A percentile compares a stretch with the other conserved stretches of the same genome.
phyloP scores from a whole-genome alignment of 768 basidiomycete genomes.

The Boletus insuetus region DNA sequence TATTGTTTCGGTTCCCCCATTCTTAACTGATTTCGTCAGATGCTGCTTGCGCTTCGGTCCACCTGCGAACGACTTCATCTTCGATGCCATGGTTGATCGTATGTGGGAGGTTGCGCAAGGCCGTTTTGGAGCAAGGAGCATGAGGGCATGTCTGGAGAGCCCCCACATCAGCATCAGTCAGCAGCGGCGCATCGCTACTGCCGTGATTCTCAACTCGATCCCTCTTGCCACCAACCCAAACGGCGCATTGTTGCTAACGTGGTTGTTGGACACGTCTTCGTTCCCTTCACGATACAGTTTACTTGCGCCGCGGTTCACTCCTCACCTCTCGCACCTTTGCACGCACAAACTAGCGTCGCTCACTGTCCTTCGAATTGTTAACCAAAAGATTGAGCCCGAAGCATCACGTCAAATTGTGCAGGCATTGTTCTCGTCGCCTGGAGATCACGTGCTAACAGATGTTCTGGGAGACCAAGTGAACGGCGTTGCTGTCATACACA shows the following conservation, averaged over 20 bases:
- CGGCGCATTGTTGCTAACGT: constrained; percentile 91
- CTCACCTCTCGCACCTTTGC: constrained; percentile 94
- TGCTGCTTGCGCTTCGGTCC: constrained; percentile 89
- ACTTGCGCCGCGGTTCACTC: constrained; percentile 92
- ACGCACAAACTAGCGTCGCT: constrained; percentile 96
- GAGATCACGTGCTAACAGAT: constrained; percentile 89
- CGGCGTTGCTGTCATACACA: constrained; percentile 89
- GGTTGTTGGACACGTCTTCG: constrained; percentile 92
- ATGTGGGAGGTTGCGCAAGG: constrained; percentile 99
- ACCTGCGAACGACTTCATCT: constrained; percentile 92
- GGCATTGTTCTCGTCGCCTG: constrained; percentile 85
- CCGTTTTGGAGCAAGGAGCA: constrained; percentile 95
- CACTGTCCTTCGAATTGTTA: constrained; percentile 92
- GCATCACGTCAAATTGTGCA: constrained; percentile 86
- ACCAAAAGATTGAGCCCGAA: constrained; percentile 90
- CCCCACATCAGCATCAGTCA: constrained; percentile 84
- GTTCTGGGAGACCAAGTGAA: constrained; percentile 96
- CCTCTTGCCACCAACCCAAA: constrained; percentile 97
- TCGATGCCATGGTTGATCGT: constrained; percentile 96
- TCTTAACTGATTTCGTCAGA: constrained; percentile 37
- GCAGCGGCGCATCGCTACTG: constrained; percentile 92
- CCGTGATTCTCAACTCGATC: constrained; percentile 94
- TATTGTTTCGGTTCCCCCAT: neutral
- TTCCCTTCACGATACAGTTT: constrained; percentile 96
- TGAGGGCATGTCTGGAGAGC: constrained; percentile 95